Evolutionary conservation across 306 rosid genomes (phyloP).

Genomic region (Rubus parviflorus): DNA sequence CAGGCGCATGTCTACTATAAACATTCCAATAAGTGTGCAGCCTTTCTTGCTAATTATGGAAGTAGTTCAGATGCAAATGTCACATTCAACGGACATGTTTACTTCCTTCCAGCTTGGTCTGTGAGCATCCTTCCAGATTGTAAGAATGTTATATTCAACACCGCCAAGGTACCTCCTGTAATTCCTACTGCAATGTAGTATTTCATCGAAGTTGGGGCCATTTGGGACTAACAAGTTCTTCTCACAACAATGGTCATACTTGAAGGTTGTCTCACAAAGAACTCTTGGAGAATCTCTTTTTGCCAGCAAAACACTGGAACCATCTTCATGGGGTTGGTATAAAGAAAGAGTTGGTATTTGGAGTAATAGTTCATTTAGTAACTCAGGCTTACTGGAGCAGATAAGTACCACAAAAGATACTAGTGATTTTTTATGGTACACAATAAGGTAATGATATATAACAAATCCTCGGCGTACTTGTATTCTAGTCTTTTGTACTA

Average conservation of each 20-base stretch:
- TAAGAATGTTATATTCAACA: constrained; percentile 24
- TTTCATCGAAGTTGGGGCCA: neutral
- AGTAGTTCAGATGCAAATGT: constrained; percentile 20
- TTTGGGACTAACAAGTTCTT: too few relatives aligned
- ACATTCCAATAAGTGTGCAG: constrained; percentile 22
- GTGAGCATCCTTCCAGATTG: constrained; percentile 39
- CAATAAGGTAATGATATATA: constrained; percentile 1
- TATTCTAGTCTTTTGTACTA: neutral
- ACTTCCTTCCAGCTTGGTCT: constrained; percentile 34
- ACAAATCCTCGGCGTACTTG: neutral
- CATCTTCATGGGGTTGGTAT: constrained; percentile 20
- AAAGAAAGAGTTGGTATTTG: constrained; percentile 9
- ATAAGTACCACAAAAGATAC: constrained; percentile 10
- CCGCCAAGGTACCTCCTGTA: constrained; percentile 11
- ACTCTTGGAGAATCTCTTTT: constrained; percentile 3
- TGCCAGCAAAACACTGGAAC: neutral
- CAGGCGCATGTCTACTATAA: constrained; percentile 28
- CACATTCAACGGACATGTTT: constrained; percentile 13
- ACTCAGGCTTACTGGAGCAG: constrained; percentile 22
- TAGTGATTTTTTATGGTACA: constrained; percentile 19
- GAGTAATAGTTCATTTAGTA: constrained; percentile 1
- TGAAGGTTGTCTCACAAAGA: constrained; percentile 22
- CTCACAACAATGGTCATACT: neutral
- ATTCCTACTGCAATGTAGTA: neutral
- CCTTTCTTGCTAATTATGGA: constrained; percentile 29